Evolutionary conservation across 768 basidiomycete species (phyloP).

Genomic region (Suillus variegatus): DNA sequence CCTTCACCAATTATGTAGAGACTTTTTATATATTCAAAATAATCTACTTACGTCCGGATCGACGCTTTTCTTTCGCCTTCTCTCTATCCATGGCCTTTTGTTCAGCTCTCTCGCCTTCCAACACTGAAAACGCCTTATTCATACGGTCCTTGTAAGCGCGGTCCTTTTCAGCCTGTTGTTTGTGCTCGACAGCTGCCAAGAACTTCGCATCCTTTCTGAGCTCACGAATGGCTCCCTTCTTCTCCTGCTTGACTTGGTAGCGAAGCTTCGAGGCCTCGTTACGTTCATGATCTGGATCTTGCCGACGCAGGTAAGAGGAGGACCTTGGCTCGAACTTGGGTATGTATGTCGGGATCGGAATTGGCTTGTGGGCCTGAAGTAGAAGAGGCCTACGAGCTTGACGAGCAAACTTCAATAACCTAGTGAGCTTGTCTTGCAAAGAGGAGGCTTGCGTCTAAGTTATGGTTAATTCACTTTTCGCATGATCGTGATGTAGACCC

Average conservation of each 20-base stretch:
- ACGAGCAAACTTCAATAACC: conserved; percentile 71
- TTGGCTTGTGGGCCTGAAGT: conserved; percentile 93
- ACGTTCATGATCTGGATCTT: conserved; percentile 92
- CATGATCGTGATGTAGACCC: conserved; percentile 11
- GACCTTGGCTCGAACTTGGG: conserved; percentile 87
- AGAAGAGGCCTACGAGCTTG: conserved; percentile 76
- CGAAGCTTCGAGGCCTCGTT: conserved; percentile 86
- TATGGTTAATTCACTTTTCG: conserved; percentile 11
- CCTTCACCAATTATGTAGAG: no score
- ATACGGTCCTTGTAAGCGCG: conserved; percentile 76
- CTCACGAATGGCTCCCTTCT: conserved; percentile 95
- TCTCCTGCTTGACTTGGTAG: conserved; percentile 89
- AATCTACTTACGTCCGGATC: conserved; percentile 70
- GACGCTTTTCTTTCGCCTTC: conserved; percentile 73
- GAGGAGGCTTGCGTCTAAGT: conserved; percentile 43
- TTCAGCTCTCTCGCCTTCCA: conserved; percentile 90
- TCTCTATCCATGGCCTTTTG: conserved; percentile 90
- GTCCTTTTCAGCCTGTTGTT: conserved; percentile 86
- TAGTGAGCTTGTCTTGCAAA: conserved; percentile 50
- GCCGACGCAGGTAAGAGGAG: conserved; percentile 73
- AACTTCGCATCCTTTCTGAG: conserved; percentile 94
- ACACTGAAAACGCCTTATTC: conserved; percentile 74
- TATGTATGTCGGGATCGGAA: conserved; percentile 90
- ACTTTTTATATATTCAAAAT: not conserved
- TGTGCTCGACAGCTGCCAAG: conserved; percentile 85